phyloP scores from a whole-genome alignment of 169 alveolate genomes.

The Plasmodium malariae region DNA sequence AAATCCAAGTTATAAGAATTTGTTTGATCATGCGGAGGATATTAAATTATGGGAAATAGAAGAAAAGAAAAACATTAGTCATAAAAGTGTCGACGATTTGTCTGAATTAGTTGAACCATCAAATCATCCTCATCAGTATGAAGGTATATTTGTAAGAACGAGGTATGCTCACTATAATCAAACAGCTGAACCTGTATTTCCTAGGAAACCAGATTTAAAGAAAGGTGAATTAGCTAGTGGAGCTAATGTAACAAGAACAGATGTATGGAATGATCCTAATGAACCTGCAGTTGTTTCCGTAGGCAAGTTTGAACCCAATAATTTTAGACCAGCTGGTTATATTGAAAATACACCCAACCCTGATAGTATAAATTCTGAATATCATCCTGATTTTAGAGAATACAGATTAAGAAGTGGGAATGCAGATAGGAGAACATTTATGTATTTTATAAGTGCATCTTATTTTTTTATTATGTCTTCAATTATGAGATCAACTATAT shows the following conservation, averaged over 20 bases:
- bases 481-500: conserved; percentile 84
- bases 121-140: conserved; percentile 87
- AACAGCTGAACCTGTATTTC: conserved; percentile 91
- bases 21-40: conserved; percentile 91
- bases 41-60: conserved; percentile 87
- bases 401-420: conserved; percentile 86
- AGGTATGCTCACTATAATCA: conserved; percentile 89
- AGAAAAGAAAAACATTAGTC: conserved; percentile 81
- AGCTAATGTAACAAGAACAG: conserved; percentile 90
- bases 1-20: conserved; percentile 86
- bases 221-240: conserved; percentile 91
- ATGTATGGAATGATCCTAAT: conserved; percentile 90
- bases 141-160: conserved; percentile 82
- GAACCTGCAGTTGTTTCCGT: conserved; percentile 92
- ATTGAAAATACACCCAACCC: conserved; percentile 90
- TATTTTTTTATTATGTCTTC: conserved; percentile 86
- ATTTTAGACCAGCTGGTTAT: conserved; percentile 91
- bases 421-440: conserved; percentile 89
- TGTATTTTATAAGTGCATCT: conserved; percentile 87
- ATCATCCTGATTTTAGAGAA: conserved; percentile 91
- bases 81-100: conserved; percentile 74
- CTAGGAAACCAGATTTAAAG: conserved; percentile 88
- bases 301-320: conserved; percentile 88
- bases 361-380: conserved; percentile 86
- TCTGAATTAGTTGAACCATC: conserved; percentile 85